A percentile compares a stretch with the other conserved stretches of the same genome.
phyloP scores from a whole-genome alignment of 106 monocot genomes.

The Posidonia australis region DNA sequence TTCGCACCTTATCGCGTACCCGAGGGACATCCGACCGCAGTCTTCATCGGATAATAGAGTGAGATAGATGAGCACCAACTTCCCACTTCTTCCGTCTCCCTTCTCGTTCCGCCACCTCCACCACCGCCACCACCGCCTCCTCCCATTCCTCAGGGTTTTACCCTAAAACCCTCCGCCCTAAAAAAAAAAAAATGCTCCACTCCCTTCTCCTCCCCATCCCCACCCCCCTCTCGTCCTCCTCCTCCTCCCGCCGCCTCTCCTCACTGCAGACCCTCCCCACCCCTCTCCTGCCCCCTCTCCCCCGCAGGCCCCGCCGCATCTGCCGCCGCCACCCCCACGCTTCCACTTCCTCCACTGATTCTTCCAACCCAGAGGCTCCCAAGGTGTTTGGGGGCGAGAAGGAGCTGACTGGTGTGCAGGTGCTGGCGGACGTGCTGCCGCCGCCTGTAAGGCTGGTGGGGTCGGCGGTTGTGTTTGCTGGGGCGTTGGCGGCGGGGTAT shows the following conservation, averaged over 20 bases:
- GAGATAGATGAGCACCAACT: too few species aligned
- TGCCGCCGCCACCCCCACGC: slow-evolving; percentile 1
- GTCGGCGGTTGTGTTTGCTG: slow-evolving; percentile 40
- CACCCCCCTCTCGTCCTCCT: slow-evolving; percentile 9
- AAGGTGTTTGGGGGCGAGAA: slow-evolving; percentile 34
- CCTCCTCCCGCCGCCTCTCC: slow-evolving; percentile 6
- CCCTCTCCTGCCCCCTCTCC: slow-evolving; percentile 9
- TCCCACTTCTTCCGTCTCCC: too few species aligned
- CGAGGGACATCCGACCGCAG: too few species aligned
- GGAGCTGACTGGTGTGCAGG: slow-evolving; percentile 52
- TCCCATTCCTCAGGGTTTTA: too few species aligned
- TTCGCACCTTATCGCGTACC: too few species aligned
- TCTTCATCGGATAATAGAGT: too few species aligned
- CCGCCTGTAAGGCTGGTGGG: slow-evolving; percentile 55
- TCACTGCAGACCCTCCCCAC: slow-evolving; percentile 6
- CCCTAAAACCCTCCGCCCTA: too few species aligned
- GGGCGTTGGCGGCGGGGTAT: slow-evolving; percentile 58
- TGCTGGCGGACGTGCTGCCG: slow-evolving; percentile 35
- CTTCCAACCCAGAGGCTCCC: neutral
- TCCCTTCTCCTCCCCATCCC: slow-evolving; percentile 21
- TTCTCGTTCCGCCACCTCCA: too few species aligned
- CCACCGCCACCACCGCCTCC: too few species aligned
- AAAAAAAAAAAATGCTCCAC: neutral
- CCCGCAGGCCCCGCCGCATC: slow-evolving; percentile 11
- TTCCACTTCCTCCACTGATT: neutral